Evolutionary conservation across 2,329 filamentous ascomycete species (phyloP).

Genomic region (Colletotrichum tamarilloi): DNA sequence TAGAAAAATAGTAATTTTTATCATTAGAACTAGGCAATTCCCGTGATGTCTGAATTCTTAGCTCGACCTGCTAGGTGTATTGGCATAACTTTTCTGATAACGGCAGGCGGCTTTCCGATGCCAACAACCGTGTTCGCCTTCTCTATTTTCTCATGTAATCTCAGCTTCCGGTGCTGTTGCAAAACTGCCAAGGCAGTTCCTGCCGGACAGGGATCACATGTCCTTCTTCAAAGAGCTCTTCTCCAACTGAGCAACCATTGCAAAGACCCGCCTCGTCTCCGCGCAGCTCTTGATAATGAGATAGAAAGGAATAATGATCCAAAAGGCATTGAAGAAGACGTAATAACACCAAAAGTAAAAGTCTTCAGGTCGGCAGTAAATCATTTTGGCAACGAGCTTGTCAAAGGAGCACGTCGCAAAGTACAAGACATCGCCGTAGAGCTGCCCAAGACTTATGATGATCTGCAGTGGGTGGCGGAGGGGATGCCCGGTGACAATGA

Average conservation of each 20-base stretch:
- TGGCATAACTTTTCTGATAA: not conserved
- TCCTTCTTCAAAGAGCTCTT: conserved; percentile 12
- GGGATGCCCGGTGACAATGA: conserved; percentile 55
- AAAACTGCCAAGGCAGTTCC: not conserved
- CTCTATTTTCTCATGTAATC: no score
- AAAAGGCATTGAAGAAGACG: conserved; percentile 62
- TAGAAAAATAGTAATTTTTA: not conserved
- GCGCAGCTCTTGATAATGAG: conserved; percentile 45
- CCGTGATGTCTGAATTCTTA: not conserved
- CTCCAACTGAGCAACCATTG: conserved; percentile 38
- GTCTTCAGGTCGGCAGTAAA: conserved; percentile 62
- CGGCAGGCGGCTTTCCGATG: not conserved
- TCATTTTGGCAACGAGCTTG: conserved; percentile 47
- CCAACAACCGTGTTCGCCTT: not conserved
- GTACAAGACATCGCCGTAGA: conserved; percentile 66
- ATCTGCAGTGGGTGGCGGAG: conserved; percentile 60
- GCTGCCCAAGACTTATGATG: conserved; percentile 57
- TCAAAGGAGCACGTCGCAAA: conserved; percentile 60
- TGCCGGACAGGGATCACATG: not conserved
- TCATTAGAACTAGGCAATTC: no score
- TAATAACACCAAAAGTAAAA: conserved; percentile 67
- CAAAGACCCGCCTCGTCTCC: conserved; percentile 42
- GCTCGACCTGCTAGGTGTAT: no score
- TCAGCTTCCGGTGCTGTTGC: no score
- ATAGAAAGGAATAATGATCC: conserved; percentile 60